These are phyloP conservation scores for Leccinum angustisporum DNA, from an alignment of 1,284 basidiomycete genomes.

Conservation along the genomic window DNA sequence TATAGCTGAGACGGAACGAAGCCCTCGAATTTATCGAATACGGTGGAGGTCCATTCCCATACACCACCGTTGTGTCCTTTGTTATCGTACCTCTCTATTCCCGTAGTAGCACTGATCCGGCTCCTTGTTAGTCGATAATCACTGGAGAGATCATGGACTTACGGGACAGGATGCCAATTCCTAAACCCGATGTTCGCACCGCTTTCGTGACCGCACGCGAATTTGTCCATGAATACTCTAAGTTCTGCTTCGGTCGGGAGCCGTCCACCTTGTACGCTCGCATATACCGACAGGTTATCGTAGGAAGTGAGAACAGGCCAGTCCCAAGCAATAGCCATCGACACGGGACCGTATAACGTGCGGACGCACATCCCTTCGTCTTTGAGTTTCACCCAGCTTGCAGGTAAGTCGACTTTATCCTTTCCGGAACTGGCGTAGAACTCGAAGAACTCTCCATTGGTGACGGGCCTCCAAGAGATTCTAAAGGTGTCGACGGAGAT, in stretches of 20 bases:
- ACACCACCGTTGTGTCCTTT: constrained; percentile 89
- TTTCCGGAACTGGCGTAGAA: constrained; percentile 49
- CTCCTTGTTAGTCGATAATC: constrained; percentile 7
- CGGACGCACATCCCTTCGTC: constrained; percentile 63
- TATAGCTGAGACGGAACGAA: constrained; percentile 78
- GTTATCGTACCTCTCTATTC: constrained; percentile 44
- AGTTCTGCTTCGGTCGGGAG: constrained; percentile 91
- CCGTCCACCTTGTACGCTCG: constrained; percentile 82
- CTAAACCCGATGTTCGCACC: constrained; percentile 84
- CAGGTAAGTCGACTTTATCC: constrained; percentile 46
- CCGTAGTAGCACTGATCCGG: constrained; percentile 59
- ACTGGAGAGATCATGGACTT: constrained; percentile 34
- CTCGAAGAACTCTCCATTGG: constrained; percentile 75
- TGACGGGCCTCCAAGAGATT: constrained; percentile 83
- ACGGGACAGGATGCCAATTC: constrained; percentile 94
- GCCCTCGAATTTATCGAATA: constrained; percentile 71
- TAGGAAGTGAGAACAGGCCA: constrained; percentile 91
- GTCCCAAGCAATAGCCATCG: constrained; percentile 70
- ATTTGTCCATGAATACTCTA: constrained; percentile 73
- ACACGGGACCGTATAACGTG: constrained; percentile 85
- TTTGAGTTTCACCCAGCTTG: constrained; percentile 61
- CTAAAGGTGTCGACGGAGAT: constrained; percentile 63
- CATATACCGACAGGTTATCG: constrained; percentile 78
- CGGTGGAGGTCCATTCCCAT: constrained; percentile 97
- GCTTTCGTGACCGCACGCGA: constrained; percentile 66